phyloP scores from a whole-genome alignment of 2,329 filamentous ascomycete species.

The Lojkania enalia region DNA sequence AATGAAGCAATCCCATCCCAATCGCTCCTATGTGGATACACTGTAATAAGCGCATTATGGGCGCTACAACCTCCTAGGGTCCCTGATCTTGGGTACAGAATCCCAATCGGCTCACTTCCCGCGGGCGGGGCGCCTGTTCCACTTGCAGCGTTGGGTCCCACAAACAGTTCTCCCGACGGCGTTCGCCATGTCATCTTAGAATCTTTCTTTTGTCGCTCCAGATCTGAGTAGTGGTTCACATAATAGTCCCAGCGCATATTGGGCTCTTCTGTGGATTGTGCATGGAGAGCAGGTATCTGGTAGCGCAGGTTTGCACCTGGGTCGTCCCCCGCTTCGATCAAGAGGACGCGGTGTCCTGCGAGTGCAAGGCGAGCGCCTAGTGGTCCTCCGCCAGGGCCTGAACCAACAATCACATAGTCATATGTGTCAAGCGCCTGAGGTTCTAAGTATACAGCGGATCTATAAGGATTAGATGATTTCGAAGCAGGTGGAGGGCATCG shows the following conservation, averaged over 20 bases:
- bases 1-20: constrained; percentile 60
- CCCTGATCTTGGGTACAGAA: constrained; percentile 61
- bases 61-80: constrained; percentile 60
- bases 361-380: constrained; percentile 59
- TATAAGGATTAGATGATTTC: too few species aligned
- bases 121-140: constrained; percentile 46
- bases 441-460: too few species aligned
- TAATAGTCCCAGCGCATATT: constrained; percentile 62
- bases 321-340: constrained; percentile 62
- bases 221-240: constrained; percentile 59
- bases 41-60: constrained; percentile 62
- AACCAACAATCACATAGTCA: constrained; percentile 63
- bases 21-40: constrained; percentile 61
- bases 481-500: too few species aligned
- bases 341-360: constrained; percentile 58
- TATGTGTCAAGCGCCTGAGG: constrained; percentile 40
- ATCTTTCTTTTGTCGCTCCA: constrained; percentile 55
- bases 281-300: constrained; percentile 56
- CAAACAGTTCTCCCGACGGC: constrained; percentile 55
- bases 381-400: constrained; percentile 61
- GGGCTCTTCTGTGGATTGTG: constrained; percentile 56
- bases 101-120: constrained; percentile 54
- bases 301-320: constrained; percentile 52
- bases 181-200: constrained; percentile 60
- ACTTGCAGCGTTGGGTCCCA: constrained; percentile 46